These are phyloP conservation scores for Yamadazyma songkhlaensis DNA, from an alignment of 1,139 yeast genomes.

Conservation along the genomic window DNA sequence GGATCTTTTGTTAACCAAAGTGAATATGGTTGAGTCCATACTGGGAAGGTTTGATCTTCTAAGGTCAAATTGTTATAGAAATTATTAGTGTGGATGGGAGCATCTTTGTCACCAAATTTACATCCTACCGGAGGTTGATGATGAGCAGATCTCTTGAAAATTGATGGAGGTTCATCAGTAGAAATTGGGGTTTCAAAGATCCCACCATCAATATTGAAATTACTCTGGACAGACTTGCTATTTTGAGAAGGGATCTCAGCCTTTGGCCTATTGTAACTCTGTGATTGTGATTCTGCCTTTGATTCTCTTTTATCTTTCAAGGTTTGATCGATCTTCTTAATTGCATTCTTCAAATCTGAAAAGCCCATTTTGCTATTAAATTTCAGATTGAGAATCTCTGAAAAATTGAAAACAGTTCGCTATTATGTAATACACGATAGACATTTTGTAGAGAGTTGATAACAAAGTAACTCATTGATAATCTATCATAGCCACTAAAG, in stretches of 20 bases:
- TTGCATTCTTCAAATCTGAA: conserved; percentile 24
- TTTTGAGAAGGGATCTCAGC: conserved; percentile 4
- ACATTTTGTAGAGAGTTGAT: no score
- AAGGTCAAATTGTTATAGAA: conserved; percentile 42
- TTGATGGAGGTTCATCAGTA: conserved; percentile 25
- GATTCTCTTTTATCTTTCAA: conserved; percentile 5
- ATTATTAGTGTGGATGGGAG: conserved; percentile 45
- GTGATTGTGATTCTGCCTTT: not conserved
- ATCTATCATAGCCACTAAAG: no score
- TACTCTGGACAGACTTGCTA: not conserved
- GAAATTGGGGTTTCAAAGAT: conserved; percentile 24
- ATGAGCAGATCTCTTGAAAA: conserved; percentile 23
- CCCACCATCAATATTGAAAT: conserved; percentile 2
- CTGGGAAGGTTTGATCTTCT: conserved; percentile 45
- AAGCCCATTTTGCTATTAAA: conserved; percentile 21
- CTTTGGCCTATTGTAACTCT: conserved; percentile 4
- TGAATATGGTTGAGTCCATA: conserved; percentile 49
- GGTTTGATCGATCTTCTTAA: conserved; percentile 20
- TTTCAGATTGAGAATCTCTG: no score
- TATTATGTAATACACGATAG: no score
- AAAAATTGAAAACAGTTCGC: no score
- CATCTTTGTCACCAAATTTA: conserved; percentile 15
- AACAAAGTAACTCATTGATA: no score
- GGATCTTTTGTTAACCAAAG: conserved; percentile 43
- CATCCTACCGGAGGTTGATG: conserved; percentile 34